Conservation (phyloP, 352 stramenopile genomes). For the Globisporangium nunn region DNA sequence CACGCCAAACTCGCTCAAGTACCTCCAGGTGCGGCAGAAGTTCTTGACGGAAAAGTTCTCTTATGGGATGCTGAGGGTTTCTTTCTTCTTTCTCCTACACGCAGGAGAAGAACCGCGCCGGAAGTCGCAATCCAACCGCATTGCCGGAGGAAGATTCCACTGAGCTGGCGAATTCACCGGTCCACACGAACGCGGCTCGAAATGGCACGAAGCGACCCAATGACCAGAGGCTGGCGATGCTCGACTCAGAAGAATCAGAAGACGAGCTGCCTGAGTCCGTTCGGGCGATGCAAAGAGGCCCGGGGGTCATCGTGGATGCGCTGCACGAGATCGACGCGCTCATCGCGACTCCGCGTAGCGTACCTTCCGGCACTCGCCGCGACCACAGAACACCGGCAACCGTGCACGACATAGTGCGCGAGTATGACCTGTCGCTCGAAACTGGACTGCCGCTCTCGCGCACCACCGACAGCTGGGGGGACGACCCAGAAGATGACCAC, state of each 20-base stretch:
- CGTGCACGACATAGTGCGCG: slow-evolving; percentile 34
- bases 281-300: slow-evolving; percentile 27
- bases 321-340: slow-evolving; percentile 46
- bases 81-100: background rate
- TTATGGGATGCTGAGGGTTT: too few relatives aligned
- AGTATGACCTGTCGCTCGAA: slow-evolving; percentile 43
- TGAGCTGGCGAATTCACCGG: background rate
- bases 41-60: background rate
- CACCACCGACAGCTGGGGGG: slow-evolving; percentile 56
- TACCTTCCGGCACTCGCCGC: slow-evolving; percentile 7
- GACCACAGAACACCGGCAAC: background rate
- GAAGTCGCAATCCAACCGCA: background rate
- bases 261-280: slow-evolving; percentile 26
- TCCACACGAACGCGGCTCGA: slow-evolving; percentile 9
- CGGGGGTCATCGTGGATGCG: slow-evolving; percentile 31
- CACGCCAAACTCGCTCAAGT: slow-evolving; percentile 66
- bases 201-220: slow-evolving; percentile 4
- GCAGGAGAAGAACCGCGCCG: background rate
- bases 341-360: slow-evolving; percentile 21
- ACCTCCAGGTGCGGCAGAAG: slow-evolving; percentile 38
- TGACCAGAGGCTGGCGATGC: slow-evolving; percentile 5
- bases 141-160: background rate
- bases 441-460: slow-evolving; percentile 44
- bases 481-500: slow-evolving; percentile 18
- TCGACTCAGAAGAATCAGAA: slow-evolving; percentile 15